phyloP scores from a whole-genome alignment of 2,329 filamentous ascomycete genomes.

The Helminthosporium solani region DNA sequence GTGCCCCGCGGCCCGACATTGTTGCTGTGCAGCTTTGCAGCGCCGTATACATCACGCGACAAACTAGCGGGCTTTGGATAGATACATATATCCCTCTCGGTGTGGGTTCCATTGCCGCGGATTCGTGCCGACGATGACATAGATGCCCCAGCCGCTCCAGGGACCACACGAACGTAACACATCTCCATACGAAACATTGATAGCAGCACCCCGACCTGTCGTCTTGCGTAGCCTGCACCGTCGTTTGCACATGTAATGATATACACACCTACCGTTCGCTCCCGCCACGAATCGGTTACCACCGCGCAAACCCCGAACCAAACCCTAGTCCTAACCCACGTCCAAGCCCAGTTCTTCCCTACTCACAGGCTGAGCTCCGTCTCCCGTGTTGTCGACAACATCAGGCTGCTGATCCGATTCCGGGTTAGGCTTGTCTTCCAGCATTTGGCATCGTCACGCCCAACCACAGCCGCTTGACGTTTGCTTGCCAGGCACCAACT shows the following conservation, averaged over 20 bases:
- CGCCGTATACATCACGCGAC: constrained; percentile 10
- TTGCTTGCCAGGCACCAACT: no score
- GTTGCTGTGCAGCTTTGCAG: constrained; percentile 20
- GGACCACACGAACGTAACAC: constrained; percentile 8
- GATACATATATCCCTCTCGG: neutral
- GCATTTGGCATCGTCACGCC: no score
- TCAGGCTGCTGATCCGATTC: no score
- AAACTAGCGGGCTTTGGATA: constrained; percentile 12
- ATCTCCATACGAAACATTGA: neutral
- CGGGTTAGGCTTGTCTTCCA: no score
- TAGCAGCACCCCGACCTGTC: constrained; percentile 15
- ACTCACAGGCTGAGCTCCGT: no score
- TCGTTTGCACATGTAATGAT: constrained; percentile 15
- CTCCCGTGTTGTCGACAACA: no score
- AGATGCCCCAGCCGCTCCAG: constrained; percentile 16
- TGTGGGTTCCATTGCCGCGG: no score
- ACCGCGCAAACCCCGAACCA: constrained; percentile 3
- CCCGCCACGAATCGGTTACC: constrained; percentile 1
- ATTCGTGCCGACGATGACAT: constrained; percentile 20
- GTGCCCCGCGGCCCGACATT: constrained; percentile 16
- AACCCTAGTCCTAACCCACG: neutral
- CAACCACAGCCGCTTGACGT: no score
- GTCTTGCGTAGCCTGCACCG: no score
- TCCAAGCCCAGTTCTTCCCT: neutral
- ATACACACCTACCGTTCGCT: neutral